Conservation (phyloP, 305 asterid genomes). For the Stenogyne calaminthoides region DNA sequence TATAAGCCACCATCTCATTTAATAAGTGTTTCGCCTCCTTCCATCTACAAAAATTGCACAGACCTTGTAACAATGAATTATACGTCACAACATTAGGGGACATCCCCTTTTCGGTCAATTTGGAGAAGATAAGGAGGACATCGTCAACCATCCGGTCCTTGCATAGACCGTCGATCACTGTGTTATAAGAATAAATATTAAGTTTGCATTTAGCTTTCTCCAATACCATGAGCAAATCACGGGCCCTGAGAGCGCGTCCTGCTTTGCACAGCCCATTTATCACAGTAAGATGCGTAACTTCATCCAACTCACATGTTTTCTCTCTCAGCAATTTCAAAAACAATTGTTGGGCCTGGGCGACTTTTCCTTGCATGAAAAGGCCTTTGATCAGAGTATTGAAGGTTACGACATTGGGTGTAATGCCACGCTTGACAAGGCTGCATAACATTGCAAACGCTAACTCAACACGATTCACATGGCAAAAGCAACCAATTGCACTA, state of each 20-base stretch:
- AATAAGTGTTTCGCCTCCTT: neutral
- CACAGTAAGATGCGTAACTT: neutral
- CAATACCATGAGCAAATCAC: neutral
- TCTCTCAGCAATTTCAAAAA: neutral
- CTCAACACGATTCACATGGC: too few species aligned
- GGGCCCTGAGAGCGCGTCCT: neutral
- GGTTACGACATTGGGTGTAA: neutral
- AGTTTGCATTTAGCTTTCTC: neutral
- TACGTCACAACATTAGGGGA: neutral
- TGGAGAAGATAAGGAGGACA: neutral
- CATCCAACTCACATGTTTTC: constrained; percentile 8
- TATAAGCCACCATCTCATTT: constrained; percentile 7
- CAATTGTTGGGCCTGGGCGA: neutral
- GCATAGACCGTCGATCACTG: neutral
- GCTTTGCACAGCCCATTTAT: constrained; percentile 23
- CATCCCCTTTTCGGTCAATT: neutral
- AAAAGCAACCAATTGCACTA: too few species aligned
- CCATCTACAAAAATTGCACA: neutral
- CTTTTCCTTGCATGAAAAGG: neutral
- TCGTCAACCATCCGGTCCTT: neutral
- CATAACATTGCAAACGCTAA: too few species aligned
- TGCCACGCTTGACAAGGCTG: neutral
- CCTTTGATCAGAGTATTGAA: neutral
- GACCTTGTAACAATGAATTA: neutral
- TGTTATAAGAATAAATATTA: neutral